A percentile compares a stretch with the other conserved stretches of the same genome.
Evolutionary conservation across 768 basidiomycete species (phyloP).

Genomic region (Psilocybe azurescens): DNA sequence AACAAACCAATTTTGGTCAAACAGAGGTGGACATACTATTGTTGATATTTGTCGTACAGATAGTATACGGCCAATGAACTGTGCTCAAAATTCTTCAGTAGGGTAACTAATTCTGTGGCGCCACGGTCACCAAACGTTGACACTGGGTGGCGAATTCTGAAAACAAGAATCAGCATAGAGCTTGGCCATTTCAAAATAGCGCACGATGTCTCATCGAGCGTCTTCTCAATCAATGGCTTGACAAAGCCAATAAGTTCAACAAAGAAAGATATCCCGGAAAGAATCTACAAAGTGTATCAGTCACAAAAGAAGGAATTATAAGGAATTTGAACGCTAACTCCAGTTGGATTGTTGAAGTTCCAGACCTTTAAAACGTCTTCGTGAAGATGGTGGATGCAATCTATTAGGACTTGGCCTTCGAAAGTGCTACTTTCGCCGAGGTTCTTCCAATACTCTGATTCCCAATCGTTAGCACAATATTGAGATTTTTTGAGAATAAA

Average conservation of each 20-base stretch:
- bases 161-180: background rate
- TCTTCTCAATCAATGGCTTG: conserved; percentile 6
- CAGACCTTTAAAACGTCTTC: conserved; percentile 22
- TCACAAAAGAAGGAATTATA: conserved; percentile 4
- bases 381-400: conserved; percentile 19
- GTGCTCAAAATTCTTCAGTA: conserved; percentile 7
- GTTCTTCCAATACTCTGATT: conserved; percentile 20
- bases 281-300: conserved; percentile 8
- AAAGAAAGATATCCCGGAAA: conserved; percentile 13
- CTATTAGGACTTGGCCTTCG: conserved; percentile 16
- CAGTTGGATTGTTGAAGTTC: conserved; percentile 29
- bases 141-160: background rate
- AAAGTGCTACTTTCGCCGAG: conserved; percentile 16
- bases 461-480: background rate
- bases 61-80: conserved; percentile 6
- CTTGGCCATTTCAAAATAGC: background rate
- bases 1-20: too few species aligned
- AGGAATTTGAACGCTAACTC: conserved; percentile 14
- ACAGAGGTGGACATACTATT: conserved; percentile 12
- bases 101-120: conserved; percentile 7
- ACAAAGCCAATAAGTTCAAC: conserved; percentile 7
- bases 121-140: conserved; percentile 13
- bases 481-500: background rate
- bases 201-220: background rate
- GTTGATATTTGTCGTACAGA: conserved; percentile 14